A percentile compares a stretch with the other conserved stretches of the same genome.
These are phyloP conservation scores for Stephanodiscus triporus DNA, from an alignment of 108 stramenopile species.

Conservation along the genomic window DNA sequence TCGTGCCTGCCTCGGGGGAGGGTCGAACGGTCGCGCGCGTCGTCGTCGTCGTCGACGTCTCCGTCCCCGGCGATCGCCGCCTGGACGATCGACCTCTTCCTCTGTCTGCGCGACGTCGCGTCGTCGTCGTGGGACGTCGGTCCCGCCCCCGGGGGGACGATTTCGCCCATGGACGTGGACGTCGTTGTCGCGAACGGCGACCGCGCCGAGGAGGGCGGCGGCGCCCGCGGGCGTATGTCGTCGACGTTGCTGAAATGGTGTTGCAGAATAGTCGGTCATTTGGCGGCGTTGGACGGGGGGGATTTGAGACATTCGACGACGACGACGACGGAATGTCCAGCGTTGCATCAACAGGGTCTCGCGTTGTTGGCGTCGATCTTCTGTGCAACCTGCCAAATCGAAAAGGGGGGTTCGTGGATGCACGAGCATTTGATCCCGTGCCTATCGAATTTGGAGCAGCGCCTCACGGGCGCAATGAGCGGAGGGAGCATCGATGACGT, in stretches of 20 bases:
- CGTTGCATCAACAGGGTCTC: slow-evolving; percentile 36
- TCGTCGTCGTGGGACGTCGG: background rate
- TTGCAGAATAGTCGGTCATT: slow-evolving; percentile 19
- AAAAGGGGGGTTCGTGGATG: slow-evolving; percentile 13
- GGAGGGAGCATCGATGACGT: background rate
- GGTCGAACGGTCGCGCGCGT: too few species aligned
- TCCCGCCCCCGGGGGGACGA: background rate
- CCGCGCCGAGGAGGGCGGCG: too few species aligned
- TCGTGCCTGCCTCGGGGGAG: too few species aligned
- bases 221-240: too few species aligned
- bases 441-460: slow-evolving; percentile 16
- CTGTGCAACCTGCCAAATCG: slow-evolving; percentile 16
- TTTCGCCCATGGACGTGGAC: too few species aligned
- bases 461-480: background rate
- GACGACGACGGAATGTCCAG: too few species aligned
- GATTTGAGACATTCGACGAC: background rate
- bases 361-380: slow-evolving; percentile 42
- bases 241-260: slow-evolving; percentile 38
- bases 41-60: background rate
- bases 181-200: too few species aligned
- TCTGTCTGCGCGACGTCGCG: slow-evolving; percentile 31
- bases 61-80: background rate
- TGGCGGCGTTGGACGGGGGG: slow-evolving; percentile 12
- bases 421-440: slow-evolving; percentile 16
- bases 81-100: slow-evolving; percentile 40